Base-by-base conservation (phyloP, 805 yeast species). In the Nakazawaea holstii region DNA sequence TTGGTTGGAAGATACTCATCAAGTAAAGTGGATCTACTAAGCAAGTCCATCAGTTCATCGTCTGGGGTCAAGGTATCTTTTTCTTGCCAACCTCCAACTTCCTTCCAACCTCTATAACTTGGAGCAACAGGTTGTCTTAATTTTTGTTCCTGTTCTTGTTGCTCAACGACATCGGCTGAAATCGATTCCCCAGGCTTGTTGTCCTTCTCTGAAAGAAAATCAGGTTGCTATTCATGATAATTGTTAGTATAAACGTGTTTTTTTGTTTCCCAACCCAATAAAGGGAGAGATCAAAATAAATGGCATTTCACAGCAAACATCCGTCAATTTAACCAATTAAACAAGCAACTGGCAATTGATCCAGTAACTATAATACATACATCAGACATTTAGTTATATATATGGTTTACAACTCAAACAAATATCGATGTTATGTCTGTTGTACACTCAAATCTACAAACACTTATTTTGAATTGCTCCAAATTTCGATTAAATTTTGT, bases 51-150 rank as follows among this genome's bases (percentile, higher is more conserved):
- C 48, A 82, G 69, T 56, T 83, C 87, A 61, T 88, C 95, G 33
- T 84, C 87, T 8, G 79, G 65, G 2, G 76, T 80, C 55, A 87
- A 68, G 1, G 69, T 67, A 61, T 85, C 91, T 37, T 76, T 74
- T 49, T 80, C 80, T 59, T 82, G 87, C 84, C 89, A 92, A 15
- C 89, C 87, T 8, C 94, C 92, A 45, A 87, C 90, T 64, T 91
- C 96, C 61, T 84, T 87, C 98, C 98, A 92, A 31, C 98, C 98
- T 43, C 87, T 78, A 58, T 77, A 85, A 2, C 92, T 79, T 27
- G 87, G 85, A 47, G 74, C 80, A 43, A 78, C 79, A 2, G 84
- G 65, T 35, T 67, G 62, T 61, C 88, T 62, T 39, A 61, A 59
- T 15, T 50, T 41, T 7, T 50, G 53, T 31, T 53, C 56, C 11